phyloP scores from a whole-genome alignment of 2,329 filamentous ascomycete species.

The Pseudogymnoascus sp. region DNA sequence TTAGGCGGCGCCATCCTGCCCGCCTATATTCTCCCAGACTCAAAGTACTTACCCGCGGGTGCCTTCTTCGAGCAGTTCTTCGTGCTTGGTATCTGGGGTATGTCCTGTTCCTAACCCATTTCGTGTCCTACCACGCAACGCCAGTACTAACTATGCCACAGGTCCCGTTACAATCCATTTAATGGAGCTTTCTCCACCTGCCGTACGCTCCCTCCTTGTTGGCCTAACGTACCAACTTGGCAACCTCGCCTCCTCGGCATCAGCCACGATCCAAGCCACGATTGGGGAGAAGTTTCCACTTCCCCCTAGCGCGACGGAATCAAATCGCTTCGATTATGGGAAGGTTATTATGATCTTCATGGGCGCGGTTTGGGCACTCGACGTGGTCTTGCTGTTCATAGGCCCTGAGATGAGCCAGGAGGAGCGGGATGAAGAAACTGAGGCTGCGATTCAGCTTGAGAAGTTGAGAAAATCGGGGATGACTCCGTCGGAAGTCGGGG shows the following conservation, averaged over 20 bases:
- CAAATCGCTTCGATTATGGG: conserved; percentile 59
- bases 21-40: conserved; percentile 63
- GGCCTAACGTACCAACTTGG: conserved; percentile 62
- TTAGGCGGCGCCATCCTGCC: conserved; percentile 66
- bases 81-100: conserved; percentile 65
- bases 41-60: conserved; percentile 57
- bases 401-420: conserved; percentile 32
- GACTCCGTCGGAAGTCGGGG: neutral
- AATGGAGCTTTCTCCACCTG: conserved; percentile 58
- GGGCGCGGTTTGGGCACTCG: conserved; percentile 63
- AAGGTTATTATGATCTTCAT: conserved; percentile 82
- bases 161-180: conserved; percentile 60
- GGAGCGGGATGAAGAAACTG: neutral
- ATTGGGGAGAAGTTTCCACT: conserved; percentile 67
- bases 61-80: conserved; percentile 77
- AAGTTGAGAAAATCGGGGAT: neutral
- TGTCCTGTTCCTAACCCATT: conserved; percentile 8
- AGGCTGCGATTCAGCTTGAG: neutral
- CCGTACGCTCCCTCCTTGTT: conserved; percentile 58
- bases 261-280: conserved; percentile 68
- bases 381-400: conserved; percentile 39
- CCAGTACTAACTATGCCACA: neutral
- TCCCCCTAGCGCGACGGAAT: conserved; percentile 38
- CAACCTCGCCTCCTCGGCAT: conserved; percentile 62
- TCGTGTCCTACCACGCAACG: neutral